Evolutionary conservation across 2,329 filamentous ascomycete species (phyloP).

Genomic region (Neocatenulostroma microsporum): DNA sequence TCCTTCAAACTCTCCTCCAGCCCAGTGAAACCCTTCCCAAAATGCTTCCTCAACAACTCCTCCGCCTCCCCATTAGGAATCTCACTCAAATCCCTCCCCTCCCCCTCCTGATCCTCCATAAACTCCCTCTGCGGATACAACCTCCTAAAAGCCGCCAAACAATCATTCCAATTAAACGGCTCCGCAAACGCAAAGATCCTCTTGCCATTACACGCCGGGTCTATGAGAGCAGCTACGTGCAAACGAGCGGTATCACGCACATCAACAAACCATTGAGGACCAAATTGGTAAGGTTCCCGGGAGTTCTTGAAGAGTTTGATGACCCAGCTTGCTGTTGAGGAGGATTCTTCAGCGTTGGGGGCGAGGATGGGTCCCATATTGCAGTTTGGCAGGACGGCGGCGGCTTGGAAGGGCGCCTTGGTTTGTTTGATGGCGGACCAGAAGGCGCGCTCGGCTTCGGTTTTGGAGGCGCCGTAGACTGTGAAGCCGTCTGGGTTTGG

Average conservation of each 20-base stretch:
- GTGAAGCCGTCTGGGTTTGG: conserved; percentile 25
- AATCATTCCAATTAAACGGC: conserved; percentile 40
- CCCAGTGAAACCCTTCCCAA: conserved; percentile 19
- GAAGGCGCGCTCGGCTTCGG: conserved; percentile 38
- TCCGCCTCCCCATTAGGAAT: conserved; percentile 23
- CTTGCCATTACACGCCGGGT: conserved; percentile 40
- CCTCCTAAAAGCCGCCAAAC: conserved; percentile 34
- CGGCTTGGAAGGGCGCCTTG: conserved; percentile 39
- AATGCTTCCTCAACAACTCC: conserved; percentile 24
- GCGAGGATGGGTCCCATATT: conserved; percentile 17
- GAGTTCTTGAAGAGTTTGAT: conserved; percentile 15
- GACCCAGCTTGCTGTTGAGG: conserved; percentile 6
- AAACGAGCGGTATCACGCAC: conserved; percentile 22
- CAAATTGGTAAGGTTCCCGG: background rate
- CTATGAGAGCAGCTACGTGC: conserved; percentile 46
- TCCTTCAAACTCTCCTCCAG: conserved; percentile 22
- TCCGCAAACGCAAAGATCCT: conserved; percentile 49
- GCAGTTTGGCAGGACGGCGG: conserved; percentile 27
- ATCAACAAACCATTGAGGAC: conserved; percentile 13
- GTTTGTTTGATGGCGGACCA: conserved; percentile 42
- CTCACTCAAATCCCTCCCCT: conserved; percentile 18
- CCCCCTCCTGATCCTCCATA: conserved; percentile 12
- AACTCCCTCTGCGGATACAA: conserved; percentile 30
- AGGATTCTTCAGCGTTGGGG: conserved; percentile 6
- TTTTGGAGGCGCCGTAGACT: conserved; percentile 43